Percentiles rank a stretch among this genome's conserved stretches.
These are phyloP conservation scores for Coemansia umbellata DNA, from an alignment of 192 early-diverging fungal genomes.

Conservation along the genomic window DNA sequence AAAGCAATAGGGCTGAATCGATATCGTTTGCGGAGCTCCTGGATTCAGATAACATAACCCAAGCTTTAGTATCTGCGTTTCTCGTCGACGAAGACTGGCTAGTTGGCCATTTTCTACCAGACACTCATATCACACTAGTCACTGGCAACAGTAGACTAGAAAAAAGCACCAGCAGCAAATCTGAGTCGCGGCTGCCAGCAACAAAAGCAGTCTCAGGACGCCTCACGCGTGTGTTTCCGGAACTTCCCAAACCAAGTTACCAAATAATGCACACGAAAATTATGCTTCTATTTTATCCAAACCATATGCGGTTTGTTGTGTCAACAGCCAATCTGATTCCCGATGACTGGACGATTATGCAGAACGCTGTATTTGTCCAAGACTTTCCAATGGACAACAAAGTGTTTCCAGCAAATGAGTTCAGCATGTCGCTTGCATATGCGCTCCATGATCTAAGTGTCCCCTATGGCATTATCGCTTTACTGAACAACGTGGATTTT, in stretches of 20 bases:
- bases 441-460: slow-evolving; percentile 27
- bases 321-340: slow-evolving; percentile 15
- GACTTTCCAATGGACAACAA: slow-evolving; percentile 9
- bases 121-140: slow-evolving; percentile 4
- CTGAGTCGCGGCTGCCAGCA: background rate
- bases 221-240: background rate
- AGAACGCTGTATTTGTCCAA: slow-evolving; percentile 27
- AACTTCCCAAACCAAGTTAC: slow-evolving; percentile 3
- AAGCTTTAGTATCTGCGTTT: slow-evolving; percentile 18
- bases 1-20: background rate
- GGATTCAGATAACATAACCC: background rate
- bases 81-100: slow-evolving; percentile 21
- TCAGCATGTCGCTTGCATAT: slow-evolving; percentile 20
- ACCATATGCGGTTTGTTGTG: slow-evolving; percentile 15
- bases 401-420: slow-evolving; percentile 17
- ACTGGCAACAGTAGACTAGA: background rate
- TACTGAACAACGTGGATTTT: slow-evolving; percentile 33
- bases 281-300: slow-evolving; percentile 17
- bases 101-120: background rate
- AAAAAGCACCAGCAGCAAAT: background rate
- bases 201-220: too few relatives aligned
- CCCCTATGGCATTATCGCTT: slow-evolving; percentile 6
- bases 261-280: slow-evolving; percentile 39
- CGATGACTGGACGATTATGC: slow-evolving; percentile 34
- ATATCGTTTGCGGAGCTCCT: slow-evolving; percentile 11